These are phyloP conservation scores for Prunus davidiana DNA, from an alignment of 306 rosid species.

Conservation along the genomic window DNA sequence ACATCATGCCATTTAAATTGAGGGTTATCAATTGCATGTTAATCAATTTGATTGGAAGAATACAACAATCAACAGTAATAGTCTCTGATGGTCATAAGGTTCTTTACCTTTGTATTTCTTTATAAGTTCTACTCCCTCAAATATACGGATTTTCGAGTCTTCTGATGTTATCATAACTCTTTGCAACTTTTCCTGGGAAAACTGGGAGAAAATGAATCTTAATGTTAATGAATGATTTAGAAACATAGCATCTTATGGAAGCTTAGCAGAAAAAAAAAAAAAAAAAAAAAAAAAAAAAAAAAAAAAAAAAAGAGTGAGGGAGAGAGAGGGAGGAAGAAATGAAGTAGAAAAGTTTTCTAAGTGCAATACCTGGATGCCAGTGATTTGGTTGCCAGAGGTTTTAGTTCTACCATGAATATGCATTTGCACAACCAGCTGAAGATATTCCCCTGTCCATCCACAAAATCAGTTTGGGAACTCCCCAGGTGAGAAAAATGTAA, in stretches of 20 bases:
- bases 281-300: not conserved
- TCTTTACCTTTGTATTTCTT: constrained; percentile 64
- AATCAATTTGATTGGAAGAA: not conserved
- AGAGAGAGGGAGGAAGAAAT: not conserved
- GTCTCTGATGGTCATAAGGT: not conserved
- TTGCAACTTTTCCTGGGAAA: constrained; percentile 43
- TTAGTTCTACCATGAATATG: constrained; percentile 50
- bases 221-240: constrained; percentile 13
- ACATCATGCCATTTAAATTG: no score
- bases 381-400: constrained; percentile 65
- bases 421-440: constrained; percentile 49
- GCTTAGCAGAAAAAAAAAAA: not conserved
- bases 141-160: constrained; percentile 75
- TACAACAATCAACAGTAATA: not conserved
- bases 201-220: constrained; percentile 38
- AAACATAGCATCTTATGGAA: not conserved
- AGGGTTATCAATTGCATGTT: no score
- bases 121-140: constrained; percentile 59
- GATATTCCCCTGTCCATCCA: constrained; percentile 50
- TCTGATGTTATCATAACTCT: constrained; percentile 78
- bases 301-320: not conserved
- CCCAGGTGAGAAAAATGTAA: not conserved
- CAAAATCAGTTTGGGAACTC: constrained; percentile 33
- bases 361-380: constrained; percentile 75
- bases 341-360: constrained; percentile 12